Evolutionary conservation across 257 asterid species (phyloP), one percentile per base, ranked within the genome.

Genomic region (Rauvolfia tetraphylla): DNA sequence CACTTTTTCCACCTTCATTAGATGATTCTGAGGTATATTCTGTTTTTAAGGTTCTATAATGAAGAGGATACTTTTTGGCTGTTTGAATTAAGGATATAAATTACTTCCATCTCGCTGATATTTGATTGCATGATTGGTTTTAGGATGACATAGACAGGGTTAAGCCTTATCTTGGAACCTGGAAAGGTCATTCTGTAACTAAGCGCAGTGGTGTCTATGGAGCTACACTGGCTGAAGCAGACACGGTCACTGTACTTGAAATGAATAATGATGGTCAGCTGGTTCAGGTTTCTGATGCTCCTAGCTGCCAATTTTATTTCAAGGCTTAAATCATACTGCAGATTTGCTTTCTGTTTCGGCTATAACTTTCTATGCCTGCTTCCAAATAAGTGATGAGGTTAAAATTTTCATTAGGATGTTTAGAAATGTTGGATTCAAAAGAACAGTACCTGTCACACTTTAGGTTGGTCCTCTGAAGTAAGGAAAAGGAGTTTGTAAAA

Each of bases 201-300:
- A 95, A 90, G 78, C 93, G 98, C 63, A 95, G 91, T 78, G 98
- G 99, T 80, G 98, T 95, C 68, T 95, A 92, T 78, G 99, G 97
- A 73, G 89, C 96, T 75, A 92, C 99, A 49, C 83, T 92, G 74
- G 85, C 90, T 33, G 88, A 89, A 90, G 98, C 98, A 27, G 90
- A 87, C 77, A 95, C 98, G 51, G 63, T 84, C 65, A 83, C 94
- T 48, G 56, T 77, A 77, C 93, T 91, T 83, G 93, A 91, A 87
- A 85, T 88, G 76, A 76, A 83, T 8, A 82, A 84, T 74, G 86
- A 91, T 3, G 96, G 98, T 54, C 92, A 88, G 79, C 91, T 95
- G 76, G 67, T 87, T 81, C 99, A 95, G 93, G 98, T 95, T 79
- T 46, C 66, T 63, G 75, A 59, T 57, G 39, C 76, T 70, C 66